A percentile compares a stretch with the other conserved stretches of the same genome.
Conservation (phyloP, 768 basidiomycete genomes). For the Phlebiopsis flavidoalba region DNA sequence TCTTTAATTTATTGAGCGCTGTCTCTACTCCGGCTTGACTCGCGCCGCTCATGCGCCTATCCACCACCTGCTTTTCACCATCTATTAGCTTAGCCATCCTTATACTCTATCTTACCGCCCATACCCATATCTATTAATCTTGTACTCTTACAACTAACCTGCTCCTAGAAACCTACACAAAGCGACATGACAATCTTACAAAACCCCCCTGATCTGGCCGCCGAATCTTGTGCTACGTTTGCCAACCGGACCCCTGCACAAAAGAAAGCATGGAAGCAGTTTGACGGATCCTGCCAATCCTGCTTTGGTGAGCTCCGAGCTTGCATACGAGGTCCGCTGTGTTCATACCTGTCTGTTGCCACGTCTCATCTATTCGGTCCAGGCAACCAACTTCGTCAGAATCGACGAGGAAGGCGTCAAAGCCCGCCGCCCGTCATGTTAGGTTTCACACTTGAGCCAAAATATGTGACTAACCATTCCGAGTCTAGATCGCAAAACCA, state of each 20-base stretch:
- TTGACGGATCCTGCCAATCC: slow-evolving; percentile 37
- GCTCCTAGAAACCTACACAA: neutral
- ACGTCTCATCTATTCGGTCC: slow-evolving; percentile 1
- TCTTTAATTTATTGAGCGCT: neutral
- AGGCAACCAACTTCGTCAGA: slow-evolving; percentile 58
- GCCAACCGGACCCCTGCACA: neutral
- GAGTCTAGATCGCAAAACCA: slow-evolving; percentile 53
- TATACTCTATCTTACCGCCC: neutral
- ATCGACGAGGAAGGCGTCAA: slow-evolving; percentile 58
- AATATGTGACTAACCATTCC: neutral
- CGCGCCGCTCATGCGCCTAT: neutral
- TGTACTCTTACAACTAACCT: neutral
- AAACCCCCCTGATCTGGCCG: neutral
- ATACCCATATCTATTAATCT: neutral
- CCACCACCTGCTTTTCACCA: neutral
- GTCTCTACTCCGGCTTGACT: neutral
- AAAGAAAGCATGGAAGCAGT: neutral
- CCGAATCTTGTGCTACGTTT: neutral
- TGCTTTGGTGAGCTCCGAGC: slow-evolving; percentile 52
- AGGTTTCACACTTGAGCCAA: slow-evolving; percentile 19
- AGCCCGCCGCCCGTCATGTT: slow-evolving; percentile 64
- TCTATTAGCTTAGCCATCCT: neutral
- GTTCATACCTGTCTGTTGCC: neutral
- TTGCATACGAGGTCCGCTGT: slow-evolving; percentile 47
- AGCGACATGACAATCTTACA: neutral